These are phyloP conservation scores for Phalaenopsis hybrid DNA, from an alignment of 116 monocot species.

Conservation along the genomic window DNA sequence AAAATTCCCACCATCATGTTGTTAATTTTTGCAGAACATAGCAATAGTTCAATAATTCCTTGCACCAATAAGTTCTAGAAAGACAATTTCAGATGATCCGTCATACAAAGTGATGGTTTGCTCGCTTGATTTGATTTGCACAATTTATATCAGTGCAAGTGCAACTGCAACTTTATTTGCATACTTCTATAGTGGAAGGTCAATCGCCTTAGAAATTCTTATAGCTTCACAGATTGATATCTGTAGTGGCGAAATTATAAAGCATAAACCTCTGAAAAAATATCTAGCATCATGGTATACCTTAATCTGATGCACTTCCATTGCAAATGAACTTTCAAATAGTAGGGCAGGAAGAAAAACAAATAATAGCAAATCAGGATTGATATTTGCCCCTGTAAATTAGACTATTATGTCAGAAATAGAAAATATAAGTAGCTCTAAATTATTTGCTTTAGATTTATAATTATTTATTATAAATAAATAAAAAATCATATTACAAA, in stretches of 20 bases:
- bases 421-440: not conserved
- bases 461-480: not conserved
- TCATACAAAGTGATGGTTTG: not conserved
- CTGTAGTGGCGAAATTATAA: not conserved
- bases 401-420: not conserved
- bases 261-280: not conserved
- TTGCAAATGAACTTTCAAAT: conserved; percentile 96
- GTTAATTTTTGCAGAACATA: not conserved
- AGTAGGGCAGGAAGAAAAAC: conserved; percentile 99
- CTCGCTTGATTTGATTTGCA: not conserved
- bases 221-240: not conserved
- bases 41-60: not conserved
- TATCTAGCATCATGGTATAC: conserved; percentile 18
- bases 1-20: not conserved
- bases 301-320: conserved; percentile 99
- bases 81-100: not conserved
- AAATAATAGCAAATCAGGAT: conserved; percentile 76
- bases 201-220: not conserved
- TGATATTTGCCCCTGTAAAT: conserved; percentile 82
- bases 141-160: not conserved
- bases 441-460: not conserved
- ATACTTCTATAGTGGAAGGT: not conserved
- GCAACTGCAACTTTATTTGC: not conserved
- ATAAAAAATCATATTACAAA: not conserved
- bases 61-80: not conserved